These are phyloP conservation scores for Xylaria sp. DNA, from an alignment of 2,329 filamentous ascomycete genomes.

Conservation along the genomic window DNA sequence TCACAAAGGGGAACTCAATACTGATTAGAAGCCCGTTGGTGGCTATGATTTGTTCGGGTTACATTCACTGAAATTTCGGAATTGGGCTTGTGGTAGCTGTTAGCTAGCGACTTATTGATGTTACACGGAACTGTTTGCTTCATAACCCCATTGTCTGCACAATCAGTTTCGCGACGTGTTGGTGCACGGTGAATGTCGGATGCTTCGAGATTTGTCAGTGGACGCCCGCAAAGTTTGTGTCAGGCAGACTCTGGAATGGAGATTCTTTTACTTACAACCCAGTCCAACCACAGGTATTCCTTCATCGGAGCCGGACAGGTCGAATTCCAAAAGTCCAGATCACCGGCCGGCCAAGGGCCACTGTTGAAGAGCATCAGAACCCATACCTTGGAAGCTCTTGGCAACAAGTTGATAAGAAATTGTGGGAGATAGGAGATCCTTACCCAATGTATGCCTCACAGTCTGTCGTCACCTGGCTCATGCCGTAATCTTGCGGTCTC, in stretches of 20 bases:
- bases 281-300: conserved; percentile 32
- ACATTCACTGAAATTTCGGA: too few species aligned
- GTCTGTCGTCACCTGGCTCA: conserved; percentile 33
- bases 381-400: neutral
- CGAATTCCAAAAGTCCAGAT: conserved; percentile 29
- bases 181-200: conserved; percentile 30
- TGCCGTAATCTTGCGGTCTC: conserved; percentile 22
- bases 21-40: too few species aligned
- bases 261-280: conserved; percentile 21
- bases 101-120: too few species aligned
- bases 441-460: conserved; percentile 31
- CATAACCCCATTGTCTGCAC: conserved; percentile 21
- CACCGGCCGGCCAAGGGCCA: conserved; percentile 23
- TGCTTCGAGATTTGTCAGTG: conserved; percentile 16
- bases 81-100: too few species aligned
- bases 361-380: conserved; percentile 17
- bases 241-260: neutral
- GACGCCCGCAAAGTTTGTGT: neutral
- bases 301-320: conserved; percentile 32
- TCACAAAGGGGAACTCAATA: too few species aligned
- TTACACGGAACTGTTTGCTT: neutral
- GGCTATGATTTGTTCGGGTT: too few species aligned
- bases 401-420: neutral
- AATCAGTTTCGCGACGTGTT: conserved; percentile 23
- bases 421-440: neutral